Percentiles rank a stretch among this genome's conserved stretches.
These are phyloP conservation scores for Thelonectria rubi DNA, from an alignment of 2,329 filamentous ascomycete species.

Conservation along the genomic window DNA sequence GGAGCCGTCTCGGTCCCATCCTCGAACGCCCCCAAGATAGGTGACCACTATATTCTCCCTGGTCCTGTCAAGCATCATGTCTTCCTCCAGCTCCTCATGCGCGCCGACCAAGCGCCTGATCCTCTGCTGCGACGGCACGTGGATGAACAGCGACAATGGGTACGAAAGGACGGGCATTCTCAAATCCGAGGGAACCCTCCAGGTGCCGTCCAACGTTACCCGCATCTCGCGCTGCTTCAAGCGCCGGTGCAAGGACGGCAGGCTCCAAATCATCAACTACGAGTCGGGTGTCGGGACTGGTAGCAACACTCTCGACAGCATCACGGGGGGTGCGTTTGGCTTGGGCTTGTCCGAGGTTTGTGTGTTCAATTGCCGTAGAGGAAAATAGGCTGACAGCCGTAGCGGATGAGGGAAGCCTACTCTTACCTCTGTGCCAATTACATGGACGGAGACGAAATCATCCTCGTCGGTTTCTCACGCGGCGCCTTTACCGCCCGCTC, in stretches of 20 bases:
- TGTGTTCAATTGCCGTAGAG: not conserved
- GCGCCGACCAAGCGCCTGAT: constrained; percentile 56
- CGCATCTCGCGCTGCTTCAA: constrained; percentile 67
- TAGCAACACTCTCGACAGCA: constrained; percentile 56
- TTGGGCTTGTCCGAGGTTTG: constrained; percentile 62
- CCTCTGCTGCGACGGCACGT: constrained; percentile 63
- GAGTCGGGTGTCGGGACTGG: constrained; percentile 68
- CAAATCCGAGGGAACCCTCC: constrained; percentile 52
- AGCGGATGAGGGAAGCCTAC: constrained; percentile 69
- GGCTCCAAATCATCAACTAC: constrained; percentile 67
- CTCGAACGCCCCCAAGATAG: not conserved
- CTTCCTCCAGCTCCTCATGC: not conserved
- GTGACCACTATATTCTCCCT: not conserved
- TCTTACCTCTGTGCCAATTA: constrained; percentile 71
- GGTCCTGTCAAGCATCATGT: not conserved
- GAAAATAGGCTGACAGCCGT: constrained; percentile 16
- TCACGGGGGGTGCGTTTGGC: constrained; percentile 65
- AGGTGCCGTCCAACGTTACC: constrained; percentile 68
- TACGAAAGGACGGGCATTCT: constrained; percentile 52
- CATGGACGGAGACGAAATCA: constrained; percentile 64
- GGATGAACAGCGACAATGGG: constrained; percentile 63
- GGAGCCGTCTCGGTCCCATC: not conserved
- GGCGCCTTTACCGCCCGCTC: constrained; percentile 68
- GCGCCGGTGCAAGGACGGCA: constrained; percentile 59
- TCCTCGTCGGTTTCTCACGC: constrained; percentile 66